Evolutionary conservation across 2,329 filamentous ascomycete species (phyloP).

Genomic region (Apiospora kogelbergensis): DNA sequence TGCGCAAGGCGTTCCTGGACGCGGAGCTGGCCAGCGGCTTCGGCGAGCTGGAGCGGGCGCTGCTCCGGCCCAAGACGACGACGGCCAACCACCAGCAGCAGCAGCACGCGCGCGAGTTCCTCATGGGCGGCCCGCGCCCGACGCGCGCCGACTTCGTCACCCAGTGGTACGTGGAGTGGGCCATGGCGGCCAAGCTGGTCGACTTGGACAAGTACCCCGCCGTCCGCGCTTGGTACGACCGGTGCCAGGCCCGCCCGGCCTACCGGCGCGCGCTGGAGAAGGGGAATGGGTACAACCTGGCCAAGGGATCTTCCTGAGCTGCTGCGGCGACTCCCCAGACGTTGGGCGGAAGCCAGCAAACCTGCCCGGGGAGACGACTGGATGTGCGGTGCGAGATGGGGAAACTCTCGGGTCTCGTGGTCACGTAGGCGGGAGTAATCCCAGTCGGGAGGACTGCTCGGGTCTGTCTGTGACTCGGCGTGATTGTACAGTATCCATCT

Average conservation of each 20-base stretch:
- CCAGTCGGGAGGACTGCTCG: neutral
- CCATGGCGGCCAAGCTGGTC: conserved; percentile 14
- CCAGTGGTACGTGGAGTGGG: conserved; percentile 20
- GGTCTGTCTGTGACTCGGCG: neutral
- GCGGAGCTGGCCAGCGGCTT: conserved; percentile 16
- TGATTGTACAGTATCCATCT: neutral
- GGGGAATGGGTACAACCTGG: conserved; percentile 20
- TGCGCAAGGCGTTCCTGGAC: conserved; percentile 18
- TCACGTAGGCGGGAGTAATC: neutral
- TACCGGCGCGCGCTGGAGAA: conserved; percentile 23
- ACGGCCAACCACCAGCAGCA: neutral
- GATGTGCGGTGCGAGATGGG: neutral
- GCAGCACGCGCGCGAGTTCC: conserved; percentile 15
- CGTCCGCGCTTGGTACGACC: conserved; percentile 13
- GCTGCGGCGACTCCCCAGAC: neutral
- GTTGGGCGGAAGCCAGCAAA: too few species aligned
- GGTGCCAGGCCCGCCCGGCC: conserved; percentile 18
- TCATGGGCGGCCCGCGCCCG: conserved; percentile 19
- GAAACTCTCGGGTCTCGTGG: neutral
- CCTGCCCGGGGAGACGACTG: too few species aligned
- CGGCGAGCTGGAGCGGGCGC: conserved; percentile 13
- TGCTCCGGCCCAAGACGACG: neutral
- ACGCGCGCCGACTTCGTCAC: conserved; percentile 19
- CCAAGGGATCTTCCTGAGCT: neutral
- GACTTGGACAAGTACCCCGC: conserved; percentile 16